Evolutionary conservation across 768 basidiomycete genomes (phyloP).

Genomic region (Boletus reticuloceps): DNA sequence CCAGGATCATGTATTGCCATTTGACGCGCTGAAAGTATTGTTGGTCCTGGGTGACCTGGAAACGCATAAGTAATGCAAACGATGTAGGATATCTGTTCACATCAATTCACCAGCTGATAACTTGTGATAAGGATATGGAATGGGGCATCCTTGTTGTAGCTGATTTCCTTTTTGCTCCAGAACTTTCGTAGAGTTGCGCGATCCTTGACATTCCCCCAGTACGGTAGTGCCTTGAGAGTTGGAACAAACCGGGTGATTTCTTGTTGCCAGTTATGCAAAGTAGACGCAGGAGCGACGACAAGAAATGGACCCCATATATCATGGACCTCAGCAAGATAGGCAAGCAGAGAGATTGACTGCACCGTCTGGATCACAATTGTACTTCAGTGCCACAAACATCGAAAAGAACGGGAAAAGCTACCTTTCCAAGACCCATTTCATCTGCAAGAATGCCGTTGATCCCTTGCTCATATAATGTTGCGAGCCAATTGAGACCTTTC

Average conservation of each 20-base stretch:
- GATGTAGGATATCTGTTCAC: neutral
- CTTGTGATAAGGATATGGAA: slow-evolving; percentile 97
- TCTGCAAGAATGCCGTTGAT: slow-evolving; percentile 99
- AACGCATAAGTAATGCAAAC: slow-evolving; percentile 2
- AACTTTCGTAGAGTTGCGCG: slow-evolving; percentile 92
- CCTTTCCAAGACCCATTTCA: slow-evolving; percentile 96
- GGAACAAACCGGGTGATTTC: slow-evolving; percentile 97
- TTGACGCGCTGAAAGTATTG: slow-evolving; percentile 97
- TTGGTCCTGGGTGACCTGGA: slow-evolving; percentile 90
- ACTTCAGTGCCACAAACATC: neutral
- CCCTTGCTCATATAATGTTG: slow-evolving; percentile 96
- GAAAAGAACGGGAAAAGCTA: slow-evolving; percentile 22
- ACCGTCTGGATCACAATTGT: slow-evolving; percentile 61
- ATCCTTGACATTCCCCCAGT: slow-evolving; percentile 98
- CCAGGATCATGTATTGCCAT: slow-evolving; percentile 99
- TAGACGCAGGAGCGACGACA: slow-evolving; percentile 95
- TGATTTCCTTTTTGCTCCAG: slow-evolving; percentile 97
- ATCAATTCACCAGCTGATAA: slow-evolving; percentile 78
- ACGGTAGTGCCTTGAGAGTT: slow-evolving; percentile 88
- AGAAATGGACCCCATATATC: slow-evolving; percentile 99
- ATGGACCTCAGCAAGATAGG: slow-evolving; percentile 94
- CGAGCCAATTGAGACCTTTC: slow-evolving; percentile 97
- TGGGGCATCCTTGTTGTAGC: slow-evolving; percentile 90
- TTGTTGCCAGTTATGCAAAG: slow-evolving; percentile 99
- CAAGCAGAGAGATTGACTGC: slow-evolving; percentile 94